phyloP scores from a whole-genome alignment of 257 asterid genomes.

The Lycium ferocissimum region DNA sequence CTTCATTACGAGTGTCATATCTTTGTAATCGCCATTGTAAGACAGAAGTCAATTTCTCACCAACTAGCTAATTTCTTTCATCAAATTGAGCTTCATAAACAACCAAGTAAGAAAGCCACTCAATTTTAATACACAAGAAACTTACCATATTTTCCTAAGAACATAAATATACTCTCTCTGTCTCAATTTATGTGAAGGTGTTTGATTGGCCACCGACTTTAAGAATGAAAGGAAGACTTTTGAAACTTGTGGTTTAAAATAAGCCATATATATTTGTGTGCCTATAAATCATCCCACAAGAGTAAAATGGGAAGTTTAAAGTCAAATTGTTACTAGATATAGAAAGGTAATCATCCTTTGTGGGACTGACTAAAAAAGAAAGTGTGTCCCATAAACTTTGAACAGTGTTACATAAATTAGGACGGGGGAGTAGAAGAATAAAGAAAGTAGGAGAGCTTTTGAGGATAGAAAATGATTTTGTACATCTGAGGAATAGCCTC shows the following conservation, averaged over 20 bases:
- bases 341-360: too few species aligned
- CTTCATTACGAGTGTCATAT: neutral
- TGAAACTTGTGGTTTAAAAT: too few species aligned
- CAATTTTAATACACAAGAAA: neutral
- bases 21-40: constrained; percentile 2
- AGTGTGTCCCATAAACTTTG: too few species aligned
- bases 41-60: neutral
- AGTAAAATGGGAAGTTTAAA: too few species aligned
- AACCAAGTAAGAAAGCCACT: neutral
- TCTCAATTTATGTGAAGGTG: too few species aligned
- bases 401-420: too few species aligned
- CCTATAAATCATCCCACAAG: too few species aligned
- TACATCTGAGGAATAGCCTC: neutral
- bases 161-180: neutral
- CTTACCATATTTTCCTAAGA: neutral
- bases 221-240: too few species aligned
- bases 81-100: constrained; percentile 14
- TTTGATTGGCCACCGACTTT: too few species aligned
- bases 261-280: too few species aligned
- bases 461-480: neutral
- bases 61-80: neutral
- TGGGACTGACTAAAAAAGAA: too few species aligned
- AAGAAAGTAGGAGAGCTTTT: neutral
- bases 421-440: neutral
- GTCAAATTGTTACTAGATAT: too few species aligned